Conservation (phyloP, 257 asterid genomes). For the Capsicum pubescens region DNA sequence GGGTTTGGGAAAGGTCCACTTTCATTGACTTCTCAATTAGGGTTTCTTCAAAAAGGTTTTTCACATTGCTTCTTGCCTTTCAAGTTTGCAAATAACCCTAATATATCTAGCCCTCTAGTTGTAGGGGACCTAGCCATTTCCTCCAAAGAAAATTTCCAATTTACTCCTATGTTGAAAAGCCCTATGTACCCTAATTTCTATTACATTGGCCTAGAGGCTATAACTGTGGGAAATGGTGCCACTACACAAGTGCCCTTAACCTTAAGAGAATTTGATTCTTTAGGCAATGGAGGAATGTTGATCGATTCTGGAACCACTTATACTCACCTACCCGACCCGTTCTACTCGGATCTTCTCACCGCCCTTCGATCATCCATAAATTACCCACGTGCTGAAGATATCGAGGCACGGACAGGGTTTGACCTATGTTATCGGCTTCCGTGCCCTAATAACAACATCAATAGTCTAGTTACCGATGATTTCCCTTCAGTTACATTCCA, state of each 20-base stretch:
- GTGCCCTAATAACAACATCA: constrained; percentile 39
- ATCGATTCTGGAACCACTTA: constrained; percentile 82
- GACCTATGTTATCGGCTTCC: constrained; percentile 66
- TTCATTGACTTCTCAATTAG: constrained; percentile 77
- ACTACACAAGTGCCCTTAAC: constrained; percentile 46
- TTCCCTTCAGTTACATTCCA: constrained; percentile 63
- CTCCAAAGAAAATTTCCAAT: constrained; percentile 61
- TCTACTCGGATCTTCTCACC: constrained; percentile 55
- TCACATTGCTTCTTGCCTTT: constrained; percentile 81
- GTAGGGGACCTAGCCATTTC: constrained; percentile 68
- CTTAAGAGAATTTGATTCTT: constrained; percentile 58
- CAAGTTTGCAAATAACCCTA: constrained; percentile 70
- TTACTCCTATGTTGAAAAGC: constrained; percentile 68
- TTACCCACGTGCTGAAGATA: constrained; percentile 54
- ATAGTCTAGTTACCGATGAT: constrained; percentile 37
- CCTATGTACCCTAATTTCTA: constrained; percentile 67
- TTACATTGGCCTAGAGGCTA: constrained; percentile 64
- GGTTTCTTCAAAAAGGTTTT: constrained; percentile 68
- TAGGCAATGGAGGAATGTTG: constrained; percentile 72
- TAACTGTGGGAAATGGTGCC: constrained; percentile 47
- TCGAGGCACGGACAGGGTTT: constrained; percentile 60
- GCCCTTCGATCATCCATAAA: constrained; percentile 44
- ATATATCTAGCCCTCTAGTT: constrained; percentile 66
- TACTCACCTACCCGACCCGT: constrained; percentile 67
- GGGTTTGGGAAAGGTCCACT: constrained; percentile 80